Evolutionary conservation across 257 asterid species (phyloP), one percentile per base, ranked within the genome.

Genomic region (Solanum okadae): DNA sequence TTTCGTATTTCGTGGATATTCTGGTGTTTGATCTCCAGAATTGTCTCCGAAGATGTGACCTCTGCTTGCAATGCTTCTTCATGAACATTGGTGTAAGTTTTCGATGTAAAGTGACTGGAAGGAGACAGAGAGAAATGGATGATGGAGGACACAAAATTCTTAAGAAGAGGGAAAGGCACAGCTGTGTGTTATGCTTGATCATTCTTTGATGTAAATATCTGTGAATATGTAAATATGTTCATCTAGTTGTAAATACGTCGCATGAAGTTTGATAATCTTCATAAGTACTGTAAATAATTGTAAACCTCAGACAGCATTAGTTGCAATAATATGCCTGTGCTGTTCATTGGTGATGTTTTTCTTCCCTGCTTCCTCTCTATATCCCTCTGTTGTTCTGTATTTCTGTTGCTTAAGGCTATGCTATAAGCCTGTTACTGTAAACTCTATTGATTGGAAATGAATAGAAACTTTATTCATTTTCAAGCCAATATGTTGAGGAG

Each of bases 121-220:
- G 85, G 88, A 25, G 59, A 65, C 56, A 68, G 42, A 35, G n/a
- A 75, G 52, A 75, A 59, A 70, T 33, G 52, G 61, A 72, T 31
- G 38, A 27, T 7, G 20, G 31, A 84, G 20, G 25, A 88, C 33
- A 63, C 38, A 73, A 31, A 18, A 79, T 79, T 79, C 85, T 44
- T 44, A 31, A 44, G 15, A 71, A 71, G 42, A 85, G 10, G 37
- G 3, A 6, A 46, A 31, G 8, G 37, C 12, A 5, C 8, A 1
- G 70, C 2, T 46, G 16, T 44, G n/a, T 44, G 68, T 81, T 59
- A 42, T 79, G 86, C 34, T 76, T 42, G 37, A 33, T 87, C 61
- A 91, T 91, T 91, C 92, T 85, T 87, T 81, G 59, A 40, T 91
- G 91, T 90, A 78, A 82, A 88, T 87, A 87, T 71, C 15, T 87